Percentiles rank a stretch among this genome's conserved stretches.
These are phyloP conservation scores for Venturia asperata DNA, from an alignment of 2,329 filamentous ascomycete species.

Conservation along the genomic window DNA sequence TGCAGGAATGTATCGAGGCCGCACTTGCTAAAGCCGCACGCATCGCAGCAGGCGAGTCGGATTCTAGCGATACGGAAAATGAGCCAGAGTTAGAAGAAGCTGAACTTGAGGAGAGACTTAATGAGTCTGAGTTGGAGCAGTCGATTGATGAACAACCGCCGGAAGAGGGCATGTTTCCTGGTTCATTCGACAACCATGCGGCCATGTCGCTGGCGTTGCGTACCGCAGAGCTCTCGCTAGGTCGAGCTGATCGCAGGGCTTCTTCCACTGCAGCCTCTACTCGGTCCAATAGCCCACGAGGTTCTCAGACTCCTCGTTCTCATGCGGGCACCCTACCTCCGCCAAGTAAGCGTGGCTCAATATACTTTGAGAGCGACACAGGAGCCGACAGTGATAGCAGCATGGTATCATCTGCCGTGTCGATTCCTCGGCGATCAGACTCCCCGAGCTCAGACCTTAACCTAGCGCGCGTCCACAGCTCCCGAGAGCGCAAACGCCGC, in stretches of 20 bases:
- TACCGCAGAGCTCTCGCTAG: slow-evolving; percentile 37
- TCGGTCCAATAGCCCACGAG: slow-evolving; percentile 80
- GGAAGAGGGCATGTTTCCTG: slow-evolving; percentile 51
- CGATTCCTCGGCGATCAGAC: slow-evolving; percentile 67
- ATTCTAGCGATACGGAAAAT: slow-evolving; percentile 49
- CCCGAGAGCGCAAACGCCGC: slow-evolving; percentile 74
- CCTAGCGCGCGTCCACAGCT: slow-evolving; percentile 67
- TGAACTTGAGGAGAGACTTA: slow-evolving; percentile 47
- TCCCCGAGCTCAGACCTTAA: slow-evolving; percentile 86
- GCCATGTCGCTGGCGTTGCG: slow-evolving; percentile 51
- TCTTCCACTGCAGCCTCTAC: slow-evolving; percentile 64
- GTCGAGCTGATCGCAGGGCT: slow-evolving; percentile 38
- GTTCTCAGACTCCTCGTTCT: slow-evolving; percentile 85
- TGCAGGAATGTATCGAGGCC: slow-evolving; percentile 92
- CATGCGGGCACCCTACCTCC: slow-evolving; percentile 56
- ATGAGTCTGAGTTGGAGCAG: slow-evolving; percentile 39
- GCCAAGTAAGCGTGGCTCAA: slow-evolving; percentile 66
- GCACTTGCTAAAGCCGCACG: slow-evolving; percentile 83
- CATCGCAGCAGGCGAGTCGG: slow-evolving; percentile 79
- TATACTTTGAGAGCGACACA: slow-evolving; percentile 75
- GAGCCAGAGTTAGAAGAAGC: slow-evolving; percentile 28
- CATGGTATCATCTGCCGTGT: slow-evolving; percentile 70
- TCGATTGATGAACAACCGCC: slow-evolving; percentile 37
- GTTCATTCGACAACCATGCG: slow-evolving; percentile 52
- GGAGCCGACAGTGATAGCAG: slow-evolving; percentile 84